Base-by-base conservation (phyloP, 1,139 yeast genomes). In the Geotrichum histeridarum region DNA sequence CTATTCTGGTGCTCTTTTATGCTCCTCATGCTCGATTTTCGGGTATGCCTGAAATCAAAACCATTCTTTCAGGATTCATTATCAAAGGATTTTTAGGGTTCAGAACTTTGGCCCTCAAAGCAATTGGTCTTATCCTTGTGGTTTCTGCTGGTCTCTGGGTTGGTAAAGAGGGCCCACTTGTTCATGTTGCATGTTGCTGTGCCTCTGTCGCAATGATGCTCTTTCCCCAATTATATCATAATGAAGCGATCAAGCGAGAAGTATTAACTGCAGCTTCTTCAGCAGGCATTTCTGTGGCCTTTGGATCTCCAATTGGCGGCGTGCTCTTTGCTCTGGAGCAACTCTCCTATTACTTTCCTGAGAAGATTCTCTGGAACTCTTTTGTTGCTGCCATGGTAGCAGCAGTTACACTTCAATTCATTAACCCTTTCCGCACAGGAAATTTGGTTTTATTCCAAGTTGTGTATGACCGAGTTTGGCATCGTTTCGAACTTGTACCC, bases 291-390 rank as follows among this genome's bases (percentile, higher is more conserved):
- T 87, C 96, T 0, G 91, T 88, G 2, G 97, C 97, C 0, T 91
- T 91, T 71, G 90, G 90, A 54, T 86, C 97, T 0, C 98, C 98
- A 0, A 87, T 91, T 56, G 97, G 97, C 14, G 98, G 98, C 4
- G 95, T 91, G 0, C 70, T 91, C 33, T 91, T 91, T 70, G 86
- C 90, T 2, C 71, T 91, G 33, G 98, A 91, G 64, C 81, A 81
- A 58, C 75, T 86, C 57, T 81, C 85, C 3, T 77, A 83, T 47
- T 84, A 79, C 63, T 81, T 83, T 63, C 77, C 78, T 52, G 82
- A 84, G 22, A 78, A 76, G 56, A 77, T 83, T 59, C 80, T 86
- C 83, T 87, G 95, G 96, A 83, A 81, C 60, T 81, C 90, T 2
- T 87, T 87, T 69, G 84, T 86, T 2, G 81, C 88, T 59, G 84